Evolutionary conservation across 2,329 filamentous ascomycete genomes (phyloP).

Genomic region (Septoria petroselini): DNA sequence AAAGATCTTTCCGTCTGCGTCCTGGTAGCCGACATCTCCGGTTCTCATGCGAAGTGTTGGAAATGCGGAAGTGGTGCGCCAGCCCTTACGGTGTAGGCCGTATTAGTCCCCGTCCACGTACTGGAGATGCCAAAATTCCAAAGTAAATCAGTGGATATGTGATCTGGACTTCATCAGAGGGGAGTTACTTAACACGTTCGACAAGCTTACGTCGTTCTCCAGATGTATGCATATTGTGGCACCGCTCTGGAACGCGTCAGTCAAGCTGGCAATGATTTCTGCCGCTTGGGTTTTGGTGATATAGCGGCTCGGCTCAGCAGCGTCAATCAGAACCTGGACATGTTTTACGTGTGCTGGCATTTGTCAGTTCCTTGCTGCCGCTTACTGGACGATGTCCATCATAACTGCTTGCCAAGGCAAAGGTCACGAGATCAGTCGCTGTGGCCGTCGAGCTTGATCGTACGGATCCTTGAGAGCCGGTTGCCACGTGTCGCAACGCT

Average conservation of each 20-base stretch:
- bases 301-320: constrained; percentile 25
- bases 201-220: too few relatives aligned
- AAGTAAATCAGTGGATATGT: constrained; percentile 51
- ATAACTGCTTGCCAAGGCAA: too few relatives aligned
- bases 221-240: constrained; percentile 35
- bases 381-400: too few relatives aligned
- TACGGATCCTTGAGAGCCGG: too few relatives aligned
- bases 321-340: constrained; percentile 32
- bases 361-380: too few relatives aligned
- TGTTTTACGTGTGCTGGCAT: too few relatives aligned
- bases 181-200: too few relatives aligned
- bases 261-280: constrained; percentile 27
- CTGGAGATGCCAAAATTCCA: constrained; percentile 50
- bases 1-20: constrained; percentile 28
- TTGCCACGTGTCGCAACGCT: too few relatives aligned
- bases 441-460: too few relatives aligned
- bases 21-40: constrained; percentile 52
- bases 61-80: constrained; percentile 47
- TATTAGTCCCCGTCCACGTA: constrained; percentile 51
- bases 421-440: too few relatives aligned
- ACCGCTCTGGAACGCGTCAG: constrained; percentile 26
- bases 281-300: constrained; percentile 27
- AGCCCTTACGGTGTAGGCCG: constrained; percentile 48
- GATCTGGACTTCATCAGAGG: too few relatives aligned
- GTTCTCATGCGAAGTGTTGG: constrained; percentile 60